These are phyloP conservation scores for Trichoderma asperellum DNA, from an alignment of 2,329 filamentous ascomycete species.

Conservation along the genomic window DNA sequence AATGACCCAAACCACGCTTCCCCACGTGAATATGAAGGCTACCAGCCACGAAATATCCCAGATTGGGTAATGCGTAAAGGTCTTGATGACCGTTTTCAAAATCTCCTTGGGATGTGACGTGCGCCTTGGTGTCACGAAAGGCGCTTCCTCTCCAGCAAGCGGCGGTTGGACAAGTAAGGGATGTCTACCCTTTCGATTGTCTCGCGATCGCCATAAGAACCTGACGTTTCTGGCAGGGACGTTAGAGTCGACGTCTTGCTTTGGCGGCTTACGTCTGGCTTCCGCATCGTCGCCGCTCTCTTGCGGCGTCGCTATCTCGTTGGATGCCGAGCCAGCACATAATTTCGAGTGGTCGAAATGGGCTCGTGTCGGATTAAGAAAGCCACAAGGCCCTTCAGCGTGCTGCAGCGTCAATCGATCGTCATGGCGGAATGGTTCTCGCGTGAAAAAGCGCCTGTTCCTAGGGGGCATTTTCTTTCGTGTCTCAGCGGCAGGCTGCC, in stretches of 20 bases:
- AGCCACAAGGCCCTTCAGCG: conserved; percentile 27
- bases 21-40: conserved; percentile 47
- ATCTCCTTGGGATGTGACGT: conserved; percentile 37
- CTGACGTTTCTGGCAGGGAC: conserved; percentile 37
- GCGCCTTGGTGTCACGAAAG: conserved; percentile 27
- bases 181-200: conserved; percentile 50
- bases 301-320: conserved; percentile 2
- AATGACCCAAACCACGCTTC: conserved; percentile 31
- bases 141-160: conserved; percentile 30
- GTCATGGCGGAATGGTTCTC: conserved; percentile 26
- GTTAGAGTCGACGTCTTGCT: background rate
- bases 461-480: conserved; percentile 10
- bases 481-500: background rate
- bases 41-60: conserved; percentile 52
- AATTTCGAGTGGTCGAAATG: conserved; percentile 25
- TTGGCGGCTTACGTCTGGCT: conserved; percentile 9
- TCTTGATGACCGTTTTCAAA: conserved; percentile 40
- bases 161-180: conserved; percentile 38
- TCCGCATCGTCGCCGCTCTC: conserved; percentile 21
- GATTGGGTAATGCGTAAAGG: conserved; percentile 43
- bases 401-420: conserved; percentile 22
- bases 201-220: conserved; percentile 47
- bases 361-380: conserved; percentile 29
- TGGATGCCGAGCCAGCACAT: background rate
- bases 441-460: conserved; percentile 24